A percentile compares a stretch with the other conserved stretches of the same genome.
Conservation (phyloP, 2,329 filamentous ascomycete species). For the Fulvia fulva region DNA sequence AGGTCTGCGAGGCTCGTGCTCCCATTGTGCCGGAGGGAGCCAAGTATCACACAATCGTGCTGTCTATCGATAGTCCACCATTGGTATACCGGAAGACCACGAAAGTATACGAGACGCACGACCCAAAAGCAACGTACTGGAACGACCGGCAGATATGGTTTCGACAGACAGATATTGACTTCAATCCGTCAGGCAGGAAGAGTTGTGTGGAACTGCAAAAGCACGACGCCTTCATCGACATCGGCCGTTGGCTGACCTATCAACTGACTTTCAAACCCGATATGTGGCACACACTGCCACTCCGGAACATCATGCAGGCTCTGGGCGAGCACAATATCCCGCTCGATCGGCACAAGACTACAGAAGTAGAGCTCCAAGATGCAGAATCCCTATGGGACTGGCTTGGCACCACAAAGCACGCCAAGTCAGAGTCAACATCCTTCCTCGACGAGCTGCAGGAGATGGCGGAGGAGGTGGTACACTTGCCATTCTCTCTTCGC, state of each 20-base stretch:
- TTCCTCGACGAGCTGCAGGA: conserved; percentile 19
- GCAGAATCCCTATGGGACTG: conserved; percentile 11
- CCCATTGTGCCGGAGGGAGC: conserved; percentile 22
- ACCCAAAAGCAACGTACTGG: conserved; percentile 45
- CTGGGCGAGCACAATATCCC: conserved; percentile 71
- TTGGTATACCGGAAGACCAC: conserved; percentile 23
- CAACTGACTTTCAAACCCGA: conserved; percentile 44
- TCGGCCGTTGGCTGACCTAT: conserved; percentile 61
- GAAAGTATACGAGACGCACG: conserved; percentile 38
- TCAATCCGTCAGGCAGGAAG: conserved; percentile 20
- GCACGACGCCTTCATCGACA: conserved; percentile 53
- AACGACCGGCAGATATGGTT: conserved; percentile 56
- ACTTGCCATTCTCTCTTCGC: conserved; percentile 61
- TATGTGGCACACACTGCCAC: conserved; percentile 9
- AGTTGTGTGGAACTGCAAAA: conserved; percentile 43
- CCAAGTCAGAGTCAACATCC: neutral
- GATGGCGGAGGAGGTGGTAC: conserved; percentile 11
- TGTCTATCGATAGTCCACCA: conserved; percentile 38
- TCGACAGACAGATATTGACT: conserved; percentile 60
- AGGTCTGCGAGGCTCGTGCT: conserved; percentile 14
- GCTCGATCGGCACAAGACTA: conserved; percentile 42
- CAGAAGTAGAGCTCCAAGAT: conserved; percentile 36
- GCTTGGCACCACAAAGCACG: conserved; percentile 1
- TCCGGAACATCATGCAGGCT: conserved; percentile 41
- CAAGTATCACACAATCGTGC: conserved; percentile 27